Conservation (phyloP, 371 early-diverging fungal species). For the Mycotypha africana region DNA sequence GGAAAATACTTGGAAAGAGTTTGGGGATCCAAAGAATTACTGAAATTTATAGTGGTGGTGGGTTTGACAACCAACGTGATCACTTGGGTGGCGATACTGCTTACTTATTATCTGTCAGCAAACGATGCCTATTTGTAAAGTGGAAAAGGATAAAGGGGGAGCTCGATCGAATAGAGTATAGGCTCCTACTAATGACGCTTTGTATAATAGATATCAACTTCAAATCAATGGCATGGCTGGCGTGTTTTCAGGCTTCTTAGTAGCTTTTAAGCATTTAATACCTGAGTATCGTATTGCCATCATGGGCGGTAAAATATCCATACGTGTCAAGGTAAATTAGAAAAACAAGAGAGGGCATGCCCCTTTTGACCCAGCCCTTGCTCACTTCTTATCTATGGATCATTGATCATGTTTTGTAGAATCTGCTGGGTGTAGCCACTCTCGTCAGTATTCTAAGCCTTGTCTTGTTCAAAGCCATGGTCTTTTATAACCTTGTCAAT, state of each 20-base stretch:
- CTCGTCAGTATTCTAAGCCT: constrained; percentile 26
- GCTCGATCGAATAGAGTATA: too few relatives aligned
- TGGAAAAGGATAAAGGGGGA: not conserved
- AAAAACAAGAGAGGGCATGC: too few relatives aligned
- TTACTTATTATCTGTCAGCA: constrained; percentile 56
- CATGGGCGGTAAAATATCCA: constrained; percentile 48
- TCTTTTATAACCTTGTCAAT: constrained; percentile 47
- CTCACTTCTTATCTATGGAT: too few relatives aligned
- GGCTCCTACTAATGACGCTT: too few relatives aligned
- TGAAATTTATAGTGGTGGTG: constrained; percentile 58
- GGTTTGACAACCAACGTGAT: constrained; percentile 51
- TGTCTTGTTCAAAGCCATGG: constrained; percentile 32
- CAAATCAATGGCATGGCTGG: constrained; percentile 68
- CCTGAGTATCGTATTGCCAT: constrained; percentile 56
- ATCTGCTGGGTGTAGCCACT: constrained; percentile 38
- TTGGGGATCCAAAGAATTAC: constrained; percentile 69
- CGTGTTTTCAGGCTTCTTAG: constrained; percentile 62
- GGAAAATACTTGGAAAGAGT: constrained; percentile 74
- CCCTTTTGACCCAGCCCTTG: too few relatives aligned
- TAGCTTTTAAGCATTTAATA: constrained; percentile 75
- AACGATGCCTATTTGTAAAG: constrained; percentile 57
- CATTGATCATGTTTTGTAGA: constrained; percentile 8
- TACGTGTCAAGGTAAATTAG: constrained; percentile 61
- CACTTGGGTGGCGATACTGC: constrained; percentile 48
- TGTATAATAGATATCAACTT: constrained; percentile 31